These are phyloP conservation scores for Rhynchospora tenuis DNA, from an alignment of 176 grass and related monocot species.

Conservation along the genomic window DNA sequence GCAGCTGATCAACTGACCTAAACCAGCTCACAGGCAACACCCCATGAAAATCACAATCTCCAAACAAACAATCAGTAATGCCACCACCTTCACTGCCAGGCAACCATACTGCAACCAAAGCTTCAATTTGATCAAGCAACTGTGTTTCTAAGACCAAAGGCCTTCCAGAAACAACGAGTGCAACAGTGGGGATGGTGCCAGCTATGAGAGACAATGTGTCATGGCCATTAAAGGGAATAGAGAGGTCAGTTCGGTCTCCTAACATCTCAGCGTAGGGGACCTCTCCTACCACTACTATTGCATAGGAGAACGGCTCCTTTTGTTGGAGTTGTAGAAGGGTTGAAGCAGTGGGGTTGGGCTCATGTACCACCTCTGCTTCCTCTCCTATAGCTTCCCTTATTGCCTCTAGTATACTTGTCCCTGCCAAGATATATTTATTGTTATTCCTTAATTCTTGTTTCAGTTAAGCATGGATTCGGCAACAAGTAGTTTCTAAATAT, in stretches of 20 bases:
- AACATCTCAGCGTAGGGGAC: constrained; percentile 21
- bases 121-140: constrained; percentile 23
- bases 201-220: constrained; percentile 13
- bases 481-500: not conserved
- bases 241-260: constrained; percentile 27
- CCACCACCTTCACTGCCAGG: constrained; percentile 38
- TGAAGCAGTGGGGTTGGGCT: constrained; percentile 47
- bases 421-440: constrained; percentile 30
- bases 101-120: constrained; percentile 37
- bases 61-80: constrained; percentile 32
- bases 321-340: constrained; percentile 28
- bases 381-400: constrained; percentile 40
- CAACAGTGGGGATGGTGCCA: constrained; percentile 11
- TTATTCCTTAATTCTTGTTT: constrained; percentile 19
- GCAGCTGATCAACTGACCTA: constrained; percentile 30
- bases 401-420: constrained; percentile 77
- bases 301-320: constrained; percentile 47
- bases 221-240: constrained; percentile 20
- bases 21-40: constrained; percentile 36
- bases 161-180: constrained; percentile 29
- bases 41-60: constrained; percentile 28
- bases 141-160: constrained; percentile 28
- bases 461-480: not conserved
- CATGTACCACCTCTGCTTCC: constrained; percentile 60
- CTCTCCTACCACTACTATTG: constrained; percentile 40